phyloP scores from a whole-genome alignment of 2,329 filamentous ascomycete species.

The Elsinoe ampelina region DNA sequence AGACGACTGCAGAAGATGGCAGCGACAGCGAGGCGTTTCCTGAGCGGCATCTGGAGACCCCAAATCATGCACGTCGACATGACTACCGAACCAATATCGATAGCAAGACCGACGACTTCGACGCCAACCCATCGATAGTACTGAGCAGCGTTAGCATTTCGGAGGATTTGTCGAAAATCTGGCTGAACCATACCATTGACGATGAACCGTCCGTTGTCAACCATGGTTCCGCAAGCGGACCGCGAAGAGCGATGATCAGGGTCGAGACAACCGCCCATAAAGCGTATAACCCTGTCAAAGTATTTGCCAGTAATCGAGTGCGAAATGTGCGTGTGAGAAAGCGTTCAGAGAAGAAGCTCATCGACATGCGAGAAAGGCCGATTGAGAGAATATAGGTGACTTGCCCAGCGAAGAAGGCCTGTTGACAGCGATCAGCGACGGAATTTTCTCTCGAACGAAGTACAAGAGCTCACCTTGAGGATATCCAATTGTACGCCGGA shows the following conservation, averaged over 20 bases:
- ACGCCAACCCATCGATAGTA: conserved; percentile 11
- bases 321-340: conserved; percentile 8
- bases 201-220: not conserved
- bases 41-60: conserved; percentile 12
- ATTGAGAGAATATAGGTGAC: conserved; percentile 11
- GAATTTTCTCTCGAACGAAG: not conserved
- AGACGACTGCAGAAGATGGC: conserved; percentile 11
- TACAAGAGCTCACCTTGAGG: not conserved
- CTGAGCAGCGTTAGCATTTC: conserved; percentile 1
- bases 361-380: not conserved
- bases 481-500: not conserved
- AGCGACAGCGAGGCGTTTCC: conserved; percentile 8
- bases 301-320: not conserved
- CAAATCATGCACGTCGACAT: conserved; percentile 12
- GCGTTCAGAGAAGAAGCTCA: conserved; percentile 10
- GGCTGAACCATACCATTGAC: not conserved
- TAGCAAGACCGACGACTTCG: conserved; percentile 5
- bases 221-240: conserved; percentile 9
- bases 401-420: conserved; percentile 6
- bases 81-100: conserved; percentile 2
- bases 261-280: conserved; percentile 5
- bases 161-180: not conserved
- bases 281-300: not conserved
- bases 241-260: conserved; percentile 5
- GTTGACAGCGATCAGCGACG: not conserved